Base-by-base conservation (phyloP, 2,329 filamentous ascomycete genomes). In the Colletotrichum sp. region DNA sequence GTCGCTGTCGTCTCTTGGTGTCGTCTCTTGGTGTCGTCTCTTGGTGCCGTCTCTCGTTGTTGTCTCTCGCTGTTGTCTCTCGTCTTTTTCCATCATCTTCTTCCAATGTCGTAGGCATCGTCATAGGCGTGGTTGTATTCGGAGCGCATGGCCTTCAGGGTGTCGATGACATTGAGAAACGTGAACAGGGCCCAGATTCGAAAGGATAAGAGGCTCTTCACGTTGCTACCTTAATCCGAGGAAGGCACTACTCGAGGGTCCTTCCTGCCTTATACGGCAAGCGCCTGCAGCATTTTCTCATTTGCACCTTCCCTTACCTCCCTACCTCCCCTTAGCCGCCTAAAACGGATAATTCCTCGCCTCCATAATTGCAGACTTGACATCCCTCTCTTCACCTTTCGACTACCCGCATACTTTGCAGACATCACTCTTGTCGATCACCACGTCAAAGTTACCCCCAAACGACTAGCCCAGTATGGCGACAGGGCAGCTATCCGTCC, bases 151-250 rank as follows among this genome's bases (percentile, higher is more conserved):
- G 44, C 6, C n/a, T 25, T 52, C 2, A 52, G 44, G 44, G 0
- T 52, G 4, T 25, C 4, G 11, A 52, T 7, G 4, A 52, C 1
- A 8, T 52, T 22, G 44, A 52, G 44, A 6, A 25, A 52, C 3
- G 1, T 0, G 0, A 52, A 1, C 11, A 15, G 22, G 1, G 3
- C 2, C 44, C 9, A n/a, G 11, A 7, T 13, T 22, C 0, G n/a
- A 5, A 13, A 52, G 6, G 4, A 11, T 1, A 22, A 22, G n/a
- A 22, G 44, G 1, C 0, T 0, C 44, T 48, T 12, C n/a, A 7
- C 44, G n/a, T 48, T n/a, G 19, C 5, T 44, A n/a, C 8, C 39
- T 44, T 12, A n/a, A 5, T 44, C 39, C 6, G 2, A 44, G 39
- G 39, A 3, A n/a, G 44, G n/a, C 44, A 22, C 1, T 12, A 22